Evolutionary conservation across 345 rosid species (phyloP).

Genomic region (Cardamine chenopodiifolia): DNA sequence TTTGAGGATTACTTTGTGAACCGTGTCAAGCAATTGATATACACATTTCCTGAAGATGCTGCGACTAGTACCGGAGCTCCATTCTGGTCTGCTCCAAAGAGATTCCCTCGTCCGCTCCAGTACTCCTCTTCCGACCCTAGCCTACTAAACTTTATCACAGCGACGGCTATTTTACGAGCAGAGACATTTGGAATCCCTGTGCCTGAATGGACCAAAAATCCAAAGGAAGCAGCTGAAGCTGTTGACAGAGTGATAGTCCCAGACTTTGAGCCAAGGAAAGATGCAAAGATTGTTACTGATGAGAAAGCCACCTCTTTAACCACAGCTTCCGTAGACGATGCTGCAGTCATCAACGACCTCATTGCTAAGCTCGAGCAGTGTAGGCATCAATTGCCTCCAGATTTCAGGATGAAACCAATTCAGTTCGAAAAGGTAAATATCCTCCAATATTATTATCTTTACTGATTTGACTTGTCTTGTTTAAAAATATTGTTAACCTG

Average conservation of each 20-base stretch:
- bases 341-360: slow-evolving; percentile 56
- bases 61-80: slow-evolving; percentile 67
- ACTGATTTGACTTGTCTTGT: neutral
- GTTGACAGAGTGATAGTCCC: slow-evolving; percentile 64
- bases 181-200: slow-evolving; percentile 79
- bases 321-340: slow-evolving; percentile 56
- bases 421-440: slow-evolving; percentile 70
- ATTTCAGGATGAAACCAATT: slow-evolving; percentile 69
- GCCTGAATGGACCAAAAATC: slow-evolving; percentile 72
- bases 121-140: slow-evolving; percentile 68
- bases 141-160: slow-evolving; percentile 70
- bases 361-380: slow-evolving; percentile 53
- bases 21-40: slow-evolving; percentile 79
- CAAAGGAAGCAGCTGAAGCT: slow-evolving; percentile 58
- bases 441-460: neutral
- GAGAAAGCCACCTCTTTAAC: slow-evolving; percentile 61
- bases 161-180: slow-evolving; percentile 78
- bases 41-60: slow-evolving; percentile 90
- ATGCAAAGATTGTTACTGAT: slow-evolving; percentile 65
- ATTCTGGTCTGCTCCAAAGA: slow-evolving; percentile 84
- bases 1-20: slow-evolving; percentile 86
- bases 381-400: slow-evolving; percentile 47
- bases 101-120: slow-evolving; percentile 66
- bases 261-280: slow-evolving; percentile 64
- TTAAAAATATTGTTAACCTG: neutral